Conservation (phyloP, 163 green algal species). For the Coccomyxa subellipsoidea region DNA sequence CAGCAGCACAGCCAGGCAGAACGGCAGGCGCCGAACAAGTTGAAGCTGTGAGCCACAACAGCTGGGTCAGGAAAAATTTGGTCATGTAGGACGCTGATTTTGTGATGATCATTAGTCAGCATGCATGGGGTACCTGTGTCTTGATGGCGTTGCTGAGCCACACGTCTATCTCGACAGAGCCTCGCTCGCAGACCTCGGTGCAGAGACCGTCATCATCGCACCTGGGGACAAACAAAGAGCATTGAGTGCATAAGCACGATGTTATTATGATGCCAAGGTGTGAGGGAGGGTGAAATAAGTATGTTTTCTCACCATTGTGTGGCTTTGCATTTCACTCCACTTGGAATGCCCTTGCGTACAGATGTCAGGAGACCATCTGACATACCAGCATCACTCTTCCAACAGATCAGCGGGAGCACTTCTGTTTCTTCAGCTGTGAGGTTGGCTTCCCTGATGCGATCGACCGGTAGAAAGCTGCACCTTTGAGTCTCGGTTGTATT, state of each 20-base stretch:
- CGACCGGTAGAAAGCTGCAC: not conserved
- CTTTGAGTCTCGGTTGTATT: not conserved
- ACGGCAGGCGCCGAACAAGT: conserved; percentile 41
- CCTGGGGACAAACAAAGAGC: conserved; percentile 26
- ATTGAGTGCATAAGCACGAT: not conserved
- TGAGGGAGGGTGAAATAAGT: not conserved
- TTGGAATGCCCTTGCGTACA: conserved; percentile 28
- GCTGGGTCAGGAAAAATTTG: not conserved
- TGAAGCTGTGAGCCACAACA: conserved; percentile 30
- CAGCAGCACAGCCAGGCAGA: conserved; percentile 60
- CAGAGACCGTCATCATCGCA: conserved; percentile 53
- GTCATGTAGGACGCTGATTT: no score
- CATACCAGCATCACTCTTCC: not conserved
- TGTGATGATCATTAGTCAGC: no score
- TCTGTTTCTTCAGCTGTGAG: not conserved
- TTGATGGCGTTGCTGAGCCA: conserved; percentile 50
- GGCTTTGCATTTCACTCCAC: conserved; percentile 30
- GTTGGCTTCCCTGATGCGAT: not conserved
- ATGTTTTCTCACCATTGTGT: conserved; percentile 30
- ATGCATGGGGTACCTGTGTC: conserved; percentile 35
- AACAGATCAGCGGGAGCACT: not conserved
- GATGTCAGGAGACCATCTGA: not conserved
- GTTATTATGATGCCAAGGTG: no score
- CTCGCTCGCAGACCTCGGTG: conserved; percentile 53
- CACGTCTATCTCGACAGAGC: conserved; percentile 50